Conservation (phyloP, 257 asterid genomes). For the Mentha longifolia region DNA sequence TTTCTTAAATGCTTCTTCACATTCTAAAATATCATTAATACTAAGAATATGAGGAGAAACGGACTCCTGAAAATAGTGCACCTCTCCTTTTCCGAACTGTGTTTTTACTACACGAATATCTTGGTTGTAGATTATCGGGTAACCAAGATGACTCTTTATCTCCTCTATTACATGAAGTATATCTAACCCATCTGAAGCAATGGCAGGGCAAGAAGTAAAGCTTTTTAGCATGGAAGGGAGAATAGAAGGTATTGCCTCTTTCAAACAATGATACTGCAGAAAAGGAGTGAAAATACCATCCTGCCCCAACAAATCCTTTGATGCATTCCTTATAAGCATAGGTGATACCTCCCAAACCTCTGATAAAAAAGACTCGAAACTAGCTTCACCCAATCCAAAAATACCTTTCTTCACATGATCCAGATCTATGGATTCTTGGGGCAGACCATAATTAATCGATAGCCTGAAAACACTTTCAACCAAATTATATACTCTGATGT, state of each 20-base stretch:
- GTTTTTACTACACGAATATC: slow-evolving; percentile 81
- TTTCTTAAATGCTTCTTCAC: slow-evolving; percentile 62
- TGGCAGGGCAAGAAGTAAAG: slow-evolving; percentile 68
- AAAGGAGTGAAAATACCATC: slow-evolving; percentile 49
- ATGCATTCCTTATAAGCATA: slow-evolving; percentile 43
- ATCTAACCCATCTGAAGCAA: slow-evolving; percentile 65
- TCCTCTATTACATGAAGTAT: slow-evolving; percentile 62
- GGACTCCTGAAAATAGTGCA: slow-evolving; percentile 55
- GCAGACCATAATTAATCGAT: slow-evolving; percentile 35
- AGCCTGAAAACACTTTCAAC: slow-evolving; percentile 75
- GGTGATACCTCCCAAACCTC: slow-evolving; percentile 71
- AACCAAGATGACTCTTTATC: slow-evolving; percentile 57
- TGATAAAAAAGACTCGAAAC: slow-evolving; percentile 52
- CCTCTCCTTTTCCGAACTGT: slow-evolving; percentile 43
- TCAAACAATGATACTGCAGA: slow-evolving; percentile 43
- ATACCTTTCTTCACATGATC: slow-evolving; percentile 42
- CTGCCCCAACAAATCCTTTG: slow-evolving; percentile 38
- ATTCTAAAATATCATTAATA: slow-evolving; percentile 53
- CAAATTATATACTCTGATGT: slow-evolving; percentile 44
- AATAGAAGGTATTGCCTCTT: slow-evolving; percentile 44
- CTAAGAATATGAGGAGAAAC: slow-evolving; percentile 40
- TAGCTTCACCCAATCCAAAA: slow-evolving; percentile 43
- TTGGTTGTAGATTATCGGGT: slow-evolving; percentile 64
- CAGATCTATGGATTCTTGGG: slow-evolving; percentile 28
- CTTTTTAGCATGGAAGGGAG: slow-evolving; percentile 57